Evolutionary conservation across 2,329 filamentous ascomycete species (phyloP), one percentile per base, ranked within the genome.

Genomic region (Metarhizium album): DNA sequence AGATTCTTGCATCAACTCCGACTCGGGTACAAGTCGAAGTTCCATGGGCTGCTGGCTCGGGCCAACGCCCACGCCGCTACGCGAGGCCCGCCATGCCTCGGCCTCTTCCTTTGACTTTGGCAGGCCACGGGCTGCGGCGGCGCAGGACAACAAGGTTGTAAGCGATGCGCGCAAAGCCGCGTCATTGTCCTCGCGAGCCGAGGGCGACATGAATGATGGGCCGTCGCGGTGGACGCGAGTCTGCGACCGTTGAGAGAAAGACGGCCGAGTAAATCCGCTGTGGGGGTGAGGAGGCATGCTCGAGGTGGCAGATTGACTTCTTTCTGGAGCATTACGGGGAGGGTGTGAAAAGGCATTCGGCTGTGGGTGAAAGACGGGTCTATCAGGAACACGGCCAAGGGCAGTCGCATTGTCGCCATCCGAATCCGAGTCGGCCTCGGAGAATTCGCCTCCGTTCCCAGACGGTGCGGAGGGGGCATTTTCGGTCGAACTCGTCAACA

Each of bases 101-200:
- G 63, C 62, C 50, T 75, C 72, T 47, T 75, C 72, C 46, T 73
- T 73, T 16, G 73, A 70, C 62, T 93, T 95, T 1, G 85, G 82
- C 16, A 93, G 73, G 3, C 86, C 86, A 42, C 93, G 80, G 1
- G 91, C 93, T 0, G 91, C 93, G 3, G 90, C 90, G 0, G 90
- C 91, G 61, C 89, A 95, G n/a, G 91, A 96, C 13, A 98, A 79
- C 13, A 98, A 77, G 0, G 93, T 97, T 1, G 90, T 95, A n/a
- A 98, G 76, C 46, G 89, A 95, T 20, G 93, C 90, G 33, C 93
- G 84, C 11, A 98, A 76, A 2, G 90, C 93, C 29, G 90, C 93
- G 60, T 98, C 93, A 60, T 97, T 90, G 59, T 97, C 90, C 46
- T 87, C 84, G 58, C 89, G 87, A 59, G 87, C 82, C 3, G 81